Evolutionary conservation across 129 eudicot genomes (phyloP).

Genomic region (Solidago caesia): DNA sequence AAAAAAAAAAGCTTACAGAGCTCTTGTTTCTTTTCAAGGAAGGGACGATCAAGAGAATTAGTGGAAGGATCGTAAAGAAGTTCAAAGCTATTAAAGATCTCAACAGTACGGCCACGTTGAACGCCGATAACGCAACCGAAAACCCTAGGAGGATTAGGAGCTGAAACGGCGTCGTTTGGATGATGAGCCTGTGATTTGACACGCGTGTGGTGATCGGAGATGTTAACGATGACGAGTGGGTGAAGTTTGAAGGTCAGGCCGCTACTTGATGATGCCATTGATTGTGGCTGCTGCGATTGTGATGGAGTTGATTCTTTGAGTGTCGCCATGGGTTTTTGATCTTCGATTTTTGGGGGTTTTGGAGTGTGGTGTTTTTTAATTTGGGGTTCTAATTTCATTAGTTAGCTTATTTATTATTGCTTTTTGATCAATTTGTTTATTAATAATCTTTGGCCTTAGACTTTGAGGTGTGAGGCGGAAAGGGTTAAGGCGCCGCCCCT

Average conservation of each 20-base stretch:
- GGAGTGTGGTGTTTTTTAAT: not conserved
- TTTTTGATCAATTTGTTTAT: too few relatives aligned
- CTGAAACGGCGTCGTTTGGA: conserved; percentile 35
- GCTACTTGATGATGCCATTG: conserved; percentile 86
- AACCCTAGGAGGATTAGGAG: conserved; percentile 47
- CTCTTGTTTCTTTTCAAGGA: conserved; percentile 89
- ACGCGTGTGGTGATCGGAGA: conserved; percentile 90
- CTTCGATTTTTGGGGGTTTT: not conserved
- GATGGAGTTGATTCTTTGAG: conserved; percentile 16
- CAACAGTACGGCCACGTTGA: conserved; percentile 90
- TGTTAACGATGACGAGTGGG: conserved; percentile 85
- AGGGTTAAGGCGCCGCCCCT: too few relatives aligned
- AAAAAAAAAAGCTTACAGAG: conserved; percentile 58
- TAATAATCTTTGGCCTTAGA: too few relatives aligned
- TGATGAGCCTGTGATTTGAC: conserved; percentile 67
- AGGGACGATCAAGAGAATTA: conserved; percentile 77
- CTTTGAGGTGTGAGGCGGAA: too few relatives aligned
- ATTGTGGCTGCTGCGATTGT: not conserved
- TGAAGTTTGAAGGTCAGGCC: conserved; percentile 97
- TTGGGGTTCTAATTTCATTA: not conserved
- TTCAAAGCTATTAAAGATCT: conserved; percentile 96
- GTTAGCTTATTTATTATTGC: too few relatives aligned
- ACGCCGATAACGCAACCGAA: conserved; percentile 92
- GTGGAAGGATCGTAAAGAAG: conserved; percentile 62
- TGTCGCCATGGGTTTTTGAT: conserved; percentile 16